Evolutionary conservation across 345 rosid genomes (phyloP), one percentile per base, ranked within the genome.

Genomic region (Salix arbutifolia): DNA sequence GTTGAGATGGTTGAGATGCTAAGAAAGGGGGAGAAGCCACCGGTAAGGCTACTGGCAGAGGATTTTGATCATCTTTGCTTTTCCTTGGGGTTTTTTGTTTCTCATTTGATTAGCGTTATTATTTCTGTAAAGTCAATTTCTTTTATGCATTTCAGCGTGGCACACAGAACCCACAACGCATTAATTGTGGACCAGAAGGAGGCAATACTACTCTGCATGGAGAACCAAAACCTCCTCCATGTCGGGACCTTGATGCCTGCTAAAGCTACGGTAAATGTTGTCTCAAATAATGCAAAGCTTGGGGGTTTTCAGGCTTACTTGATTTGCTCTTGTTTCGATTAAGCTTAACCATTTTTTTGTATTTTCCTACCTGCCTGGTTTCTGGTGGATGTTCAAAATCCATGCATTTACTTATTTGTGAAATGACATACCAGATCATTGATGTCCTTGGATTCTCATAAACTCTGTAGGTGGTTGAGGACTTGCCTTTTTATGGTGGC

Each of bases 201-300:
- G 99, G 98, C 72, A 92, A 91, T 79, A 91, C 82, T n/a, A 92
- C 91, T 66, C 78, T 96, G 84, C 87, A 88, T 0, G 76, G 88
- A 2, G 98, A 96, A 74, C 99, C 97, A 30, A 94, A 86, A 77
- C 91, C 97, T 73, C 96, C 98, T 44, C 90, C 92, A 3, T 91
- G 93, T 85, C 92, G 99, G 56, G 97, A 95, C 81, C 96, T 95
- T 33, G 96, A 91, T 69, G 90, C 98, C 75, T 91, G 98, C 91
- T 95, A 85, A 87, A 56, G 56, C 76, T 19, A 31, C 62, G 79
- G 77, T 67, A 60, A 72, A 66, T 68, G 74, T 67, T n/a, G 73
- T 52, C 38, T 62, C 56, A 78, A 71, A 76, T 78, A 78, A 82
- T 21, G 71, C 77, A 67, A 68, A 66, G 72, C 72, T 31, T 60